Percentiles rank a stretch among this genome's conserved stretches.
phyloP scores from a whole-genome alignment of 73 alveolate species.

The Durusdinium trenchii region DNA sequence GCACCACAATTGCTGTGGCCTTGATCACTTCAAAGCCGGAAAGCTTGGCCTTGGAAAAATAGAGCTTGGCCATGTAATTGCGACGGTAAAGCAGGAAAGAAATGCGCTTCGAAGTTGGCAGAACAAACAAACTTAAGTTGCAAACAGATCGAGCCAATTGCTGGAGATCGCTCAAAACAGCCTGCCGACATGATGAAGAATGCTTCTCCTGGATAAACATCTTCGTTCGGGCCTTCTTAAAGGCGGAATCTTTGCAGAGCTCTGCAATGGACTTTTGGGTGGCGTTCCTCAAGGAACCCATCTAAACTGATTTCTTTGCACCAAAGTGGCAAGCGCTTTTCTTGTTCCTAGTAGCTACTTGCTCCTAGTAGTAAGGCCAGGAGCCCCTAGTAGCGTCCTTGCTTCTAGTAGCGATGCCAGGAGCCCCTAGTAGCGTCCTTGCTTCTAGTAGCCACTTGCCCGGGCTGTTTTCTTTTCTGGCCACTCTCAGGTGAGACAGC shows the following conservation, averaged over 20 bases:
- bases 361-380: no score
- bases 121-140: not conserved
- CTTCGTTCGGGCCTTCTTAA: constrained; percentile 18
- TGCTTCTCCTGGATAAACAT: not conserved
- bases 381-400: no score
- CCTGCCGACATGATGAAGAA: not conserved
- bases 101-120: not conserved
- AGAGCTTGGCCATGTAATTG: not conserved
- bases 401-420: no score
- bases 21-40: constrained; percentile 70
- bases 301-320: no score
- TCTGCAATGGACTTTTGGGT: constrained; percentile 36
- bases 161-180: constrained; percentile 4
- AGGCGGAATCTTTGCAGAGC: constrained; percentile 65
- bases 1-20: not conserved
- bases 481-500: not conserved
- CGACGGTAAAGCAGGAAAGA: not conserved
- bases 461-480: not conserved
- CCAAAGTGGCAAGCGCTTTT: no score
- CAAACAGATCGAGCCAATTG: not conserved
- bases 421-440: no score
- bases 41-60: constrained; percentile 42
- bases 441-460: no score
- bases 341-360: no score
- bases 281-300: constrained; percentile 45